Percentiles rank a stretch among this genome's conserved stretches.
phyloP scores from a whole-genome alignment of 768 basidiomycete species.

The Tylopilus sp. region DNA sequence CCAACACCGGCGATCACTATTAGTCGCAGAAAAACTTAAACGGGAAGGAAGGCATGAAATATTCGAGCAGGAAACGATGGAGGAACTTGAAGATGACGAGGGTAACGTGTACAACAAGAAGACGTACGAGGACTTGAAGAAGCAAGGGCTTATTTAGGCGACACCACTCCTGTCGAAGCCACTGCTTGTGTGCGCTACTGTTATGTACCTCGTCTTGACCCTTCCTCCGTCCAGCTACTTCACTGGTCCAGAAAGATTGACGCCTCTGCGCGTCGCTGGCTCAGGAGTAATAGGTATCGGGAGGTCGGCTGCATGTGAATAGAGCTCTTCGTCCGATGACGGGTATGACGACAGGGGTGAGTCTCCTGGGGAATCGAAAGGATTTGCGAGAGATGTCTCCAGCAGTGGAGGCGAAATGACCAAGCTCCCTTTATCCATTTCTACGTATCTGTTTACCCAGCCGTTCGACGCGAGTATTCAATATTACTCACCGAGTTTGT shows the following conservation, averaged over 20 bases:
- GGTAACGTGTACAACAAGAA: constrained; percentile 98
- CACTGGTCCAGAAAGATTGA: constrained; percentile 1
- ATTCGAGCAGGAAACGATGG: constrained; percentile 91
- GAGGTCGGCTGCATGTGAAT: constrained; percentile 66
- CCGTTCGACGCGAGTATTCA: not conserved
- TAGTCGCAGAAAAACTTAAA: constrained; percentile 97
- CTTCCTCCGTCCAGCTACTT: constrained; percentile 5
- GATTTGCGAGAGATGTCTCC: constrained; percentile 50
- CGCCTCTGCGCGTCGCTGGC: constrained; percentile 11
- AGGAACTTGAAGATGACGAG: constrained; percentile 97
- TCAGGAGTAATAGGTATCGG: constrained; percentile 60
- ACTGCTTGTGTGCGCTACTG: constrained; percentile 3
- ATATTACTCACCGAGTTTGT: constrained; percentile 51
- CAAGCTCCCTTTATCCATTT: constrained; percentile 15
- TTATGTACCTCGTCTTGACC: constrained; percentile 2
- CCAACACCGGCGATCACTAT: not conserved
- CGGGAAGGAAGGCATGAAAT: constrained; percentile 95
- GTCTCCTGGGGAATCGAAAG: constrained; percentile 67
- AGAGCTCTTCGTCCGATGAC: constrained; percentile 83
- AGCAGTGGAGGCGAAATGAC: constrained; percentile 39
- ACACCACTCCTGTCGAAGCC: not conserved
- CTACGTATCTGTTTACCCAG: constrained; percentile 6
- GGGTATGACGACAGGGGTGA: constrained; percentile 72
- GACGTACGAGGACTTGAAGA: constrained; percentile 96
- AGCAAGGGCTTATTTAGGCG: constrained; percentile 82